Evolutionary conservation across 148 eudicot species (phyloP).

Genomic region (Chenopodium album): DNA sequence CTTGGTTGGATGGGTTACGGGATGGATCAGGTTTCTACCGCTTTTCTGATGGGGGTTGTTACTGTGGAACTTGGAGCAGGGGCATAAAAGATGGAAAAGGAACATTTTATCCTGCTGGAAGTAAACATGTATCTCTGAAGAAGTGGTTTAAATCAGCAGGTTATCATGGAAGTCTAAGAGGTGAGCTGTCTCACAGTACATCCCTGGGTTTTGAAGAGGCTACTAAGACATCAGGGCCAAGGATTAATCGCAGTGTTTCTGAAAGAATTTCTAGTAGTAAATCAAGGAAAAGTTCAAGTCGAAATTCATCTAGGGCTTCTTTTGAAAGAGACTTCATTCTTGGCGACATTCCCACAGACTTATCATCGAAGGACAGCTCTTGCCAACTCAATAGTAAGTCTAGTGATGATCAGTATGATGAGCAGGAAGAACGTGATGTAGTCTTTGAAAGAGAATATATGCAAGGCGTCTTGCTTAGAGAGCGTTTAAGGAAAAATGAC

Average conservation of each 20-base stretch:
- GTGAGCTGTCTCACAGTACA: conserved; percentile 39
- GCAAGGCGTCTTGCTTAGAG: conserved; percentile 88
- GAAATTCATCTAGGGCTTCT: conserved; percentile 41
- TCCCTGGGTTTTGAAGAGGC: conserved; percentile 33
- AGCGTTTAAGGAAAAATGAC: conserved; percentile 43
- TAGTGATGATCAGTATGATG: conserved; percentile 39
- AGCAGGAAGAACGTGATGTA: conserved; percentile 36
- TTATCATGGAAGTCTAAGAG: conserved; percentile 36
- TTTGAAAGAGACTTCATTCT: conserved; percentile 38
- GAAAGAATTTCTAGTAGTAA: conserved; percentile 41
- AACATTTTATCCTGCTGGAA: conserved; percentile 79
- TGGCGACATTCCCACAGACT: conserved; percentile 42
- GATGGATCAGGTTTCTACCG: conserved; percentile 83
- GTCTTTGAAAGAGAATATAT: conserved; percentile 85
- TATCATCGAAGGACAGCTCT: conserved; percentile 40
- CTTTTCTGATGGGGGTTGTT: conserved; percentile 75
- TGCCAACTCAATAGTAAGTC: conserved; percentile 28
- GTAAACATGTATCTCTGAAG: conserved; percentile 51
- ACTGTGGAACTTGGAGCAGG: conserved; percentile 86
- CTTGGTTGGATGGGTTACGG: conserved; percentile 77
- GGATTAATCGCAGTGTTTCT: conserved; percentile 51
- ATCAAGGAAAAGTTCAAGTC: conserved; percentile 44
- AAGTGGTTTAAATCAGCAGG: conserved; percentile 49
- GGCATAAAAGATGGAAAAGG: conserved; percentile 93
- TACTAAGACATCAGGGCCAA: conserved; percentile 30